phyloP scores from a whole-genome alignment of 148 eudicot genomes.

The Cornus controversa region DNA sequence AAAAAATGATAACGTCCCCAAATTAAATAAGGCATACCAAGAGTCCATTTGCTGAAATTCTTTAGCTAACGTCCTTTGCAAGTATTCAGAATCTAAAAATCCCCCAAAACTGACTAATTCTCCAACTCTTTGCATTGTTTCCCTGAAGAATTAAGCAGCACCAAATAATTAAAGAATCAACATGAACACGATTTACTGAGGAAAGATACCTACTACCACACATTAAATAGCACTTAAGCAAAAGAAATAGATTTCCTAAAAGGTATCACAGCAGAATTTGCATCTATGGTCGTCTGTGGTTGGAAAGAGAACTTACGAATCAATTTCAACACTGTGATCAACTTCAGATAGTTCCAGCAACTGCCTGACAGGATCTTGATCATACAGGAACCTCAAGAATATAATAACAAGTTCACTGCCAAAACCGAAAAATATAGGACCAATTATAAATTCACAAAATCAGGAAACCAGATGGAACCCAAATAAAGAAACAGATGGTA shows the following conservation, averaged over 20 bases:
- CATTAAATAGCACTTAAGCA: background rate
- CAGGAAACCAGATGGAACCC: background rate
- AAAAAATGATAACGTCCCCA: background rate
- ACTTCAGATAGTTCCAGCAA: slow-evolving; percentile 61
- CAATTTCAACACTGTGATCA: slow-evolving; percentile 58
- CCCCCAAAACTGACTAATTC: slow-evolving; percentile 87
- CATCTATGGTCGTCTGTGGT: background rate
- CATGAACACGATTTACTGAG: background rate
- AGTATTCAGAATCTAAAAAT: slow-evolving; percentile 66
- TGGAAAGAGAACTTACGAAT: slow-evolving; percentile 56
- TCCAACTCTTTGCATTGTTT: slow-evolving; percentile 53
- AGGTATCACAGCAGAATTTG: no score
- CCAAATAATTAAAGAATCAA: background rate
- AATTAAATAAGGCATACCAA: slow-evolving; percentile 46
- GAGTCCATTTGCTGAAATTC: slow-evolving; percentile 83
- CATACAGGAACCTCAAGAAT: slow-evolving; percentile 86
- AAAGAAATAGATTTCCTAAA: no score
- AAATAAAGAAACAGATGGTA: background rate
- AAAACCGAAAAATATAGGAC: slow-evolving; percentile 21
- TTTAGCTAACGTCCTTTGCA: slow-evolving; percentile 76
- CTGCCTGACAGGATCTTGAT: slow-evolving; percentile 81
- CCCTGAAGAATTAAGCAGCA: slow-evolving; percentile 31
- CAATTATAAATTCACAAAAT: background rate
- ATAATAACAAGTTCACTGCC: slow-evolving; percentile 88
- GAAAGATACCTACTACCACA: background rate